phyloP scores from a whole-genome alignment of 2,329 filamentous ascomycete genomes.

The Trichoderma harzianum region DNA sequence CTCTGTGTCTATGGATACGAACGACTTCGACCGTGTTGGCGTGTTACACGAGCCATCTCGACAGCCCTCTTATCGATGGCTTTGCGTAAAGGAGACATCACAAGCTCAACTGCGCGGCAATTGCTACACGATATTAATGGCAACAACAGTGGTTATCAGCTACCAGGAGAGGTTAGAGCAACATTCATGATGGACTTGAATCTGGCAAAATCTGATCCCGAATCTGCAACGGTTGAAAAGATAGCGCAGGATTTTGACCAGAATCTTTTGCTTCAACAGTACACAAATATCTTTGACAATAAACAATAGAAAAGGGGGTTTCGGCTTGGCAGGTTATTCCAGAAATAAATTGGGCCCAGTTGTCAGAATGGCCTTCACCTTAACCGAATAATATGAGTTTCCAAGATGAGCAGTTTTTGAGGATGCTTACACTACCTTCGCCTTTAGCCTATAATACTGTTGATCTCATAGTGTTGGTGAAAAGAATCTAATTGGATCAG shows the following conservation, averaged over 20 bases:
- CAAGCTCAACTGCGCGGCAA: constrained; percentile 26
- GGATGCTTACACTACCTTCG: neutral
- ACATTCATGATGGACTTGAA: constrained; percentile 35
- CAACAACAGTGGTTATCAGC: neutral
- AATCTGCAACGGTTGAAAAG: constrained; percentile 30
- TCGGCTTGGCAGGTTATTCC: neutral
- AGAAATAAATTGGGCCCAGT: neutral
- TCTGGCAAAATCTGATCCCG: constrained; percentile 31
- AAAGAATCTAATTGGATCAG: neutral
- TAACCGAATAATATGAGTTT: neutral
- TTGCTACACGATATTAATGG: constrained; percentile 29
- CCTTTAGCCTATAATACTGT: neutral
- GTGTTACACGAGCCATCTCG: constrained; percentile 35
- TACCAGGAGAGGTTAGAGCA: constrained; percentile 26
- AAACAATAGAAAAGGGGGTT: neutral
- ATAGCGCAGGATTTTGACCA: constrained; percentile 31
- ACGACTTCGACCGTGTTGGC: constrained; percentile 33
- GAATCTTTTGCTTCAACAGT: constrained; percentile 31
- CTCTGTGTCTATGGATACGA: constrained; percentile 40
- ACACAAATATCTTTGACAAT: constrained; percentile 1
- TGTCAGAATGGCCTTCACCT: neutral
- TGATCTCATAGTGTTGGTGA: neutral
- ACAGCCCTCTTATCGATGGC: constrained; percentile 36
- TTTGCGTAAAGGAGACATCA: constrained; percentile 32
- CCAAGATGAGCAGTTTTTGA: neutral